phyloP scores from a whole-genome alignment of 1,139 yeast genomes.

The Meyerozyma guilliermondii region DNA sequence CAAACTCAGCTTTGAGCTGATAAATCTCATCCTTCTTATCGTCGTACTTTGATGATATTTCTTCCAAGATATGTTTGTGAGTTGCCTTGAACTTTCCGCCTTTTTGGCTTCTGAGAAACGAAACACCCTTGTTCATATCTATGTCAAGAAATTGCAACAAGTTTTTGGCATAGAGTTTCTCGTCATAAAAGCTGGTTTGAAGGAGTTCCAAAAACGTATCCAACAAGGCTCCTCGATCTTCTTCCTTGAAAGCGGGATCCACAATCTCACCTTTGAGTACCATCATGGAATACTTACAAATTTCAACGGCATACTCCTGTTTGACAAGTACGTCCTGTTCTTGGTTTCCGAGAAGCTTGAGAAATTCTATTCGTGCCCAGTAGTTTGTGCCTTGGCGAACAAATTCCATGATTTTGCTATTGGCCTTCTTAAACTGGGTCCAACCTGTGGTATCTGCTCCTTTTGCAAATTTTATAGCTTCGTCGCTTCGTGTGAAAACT shows the following conservation, averaged over 20 bases:
- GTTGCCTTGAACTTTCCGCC: constrained; percentile 21
- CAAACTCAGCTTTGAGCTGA: constrained; percentile 29
- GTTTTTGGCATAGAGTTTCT: constrained; percentile 19
- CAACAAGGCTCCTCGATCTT: neutral
- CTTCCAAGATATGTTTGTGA: constrained; percentile 29
- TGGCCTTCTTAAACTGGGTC: neutral
- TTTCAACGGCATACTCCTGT: neutral
- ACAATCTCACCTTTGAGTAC: neutral
- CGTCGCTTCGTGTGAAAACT: neutral
- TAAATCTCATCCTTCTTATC: constrained; percentile 20
- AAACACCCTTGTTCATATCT: constrained; percentile 24
- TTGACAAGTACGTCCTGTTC: neutral
- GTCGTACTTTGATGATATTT: constrained; percentile 17
- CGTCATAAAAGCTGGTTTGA: constrained; percentile 15
- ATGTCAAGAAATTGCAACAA: constrained; percentile 28
- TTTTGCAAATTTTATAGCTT: neutral
- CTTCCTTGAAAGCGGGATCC: neutral
- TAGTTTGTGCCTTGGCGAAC: neutral
- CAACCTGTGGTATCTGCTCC: neutral
- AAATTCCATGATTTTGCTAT: neutral
- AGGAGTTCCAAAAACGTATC: constrained; percentile 10
- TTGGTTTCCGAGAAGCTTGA: neutral
- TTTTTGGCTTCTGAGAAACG: constrained; percentile 26
- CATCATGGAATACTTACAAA: neutral
- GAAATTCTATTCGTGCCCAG: neutral